A percentile compares a stretch with the other conserved stretches of the same genome.
These are phyloP conservation scores for Neurospora discreta DNA, from an alignment of 495 filamentous ascomycete species.

Conservation along the genomic window DNA sequence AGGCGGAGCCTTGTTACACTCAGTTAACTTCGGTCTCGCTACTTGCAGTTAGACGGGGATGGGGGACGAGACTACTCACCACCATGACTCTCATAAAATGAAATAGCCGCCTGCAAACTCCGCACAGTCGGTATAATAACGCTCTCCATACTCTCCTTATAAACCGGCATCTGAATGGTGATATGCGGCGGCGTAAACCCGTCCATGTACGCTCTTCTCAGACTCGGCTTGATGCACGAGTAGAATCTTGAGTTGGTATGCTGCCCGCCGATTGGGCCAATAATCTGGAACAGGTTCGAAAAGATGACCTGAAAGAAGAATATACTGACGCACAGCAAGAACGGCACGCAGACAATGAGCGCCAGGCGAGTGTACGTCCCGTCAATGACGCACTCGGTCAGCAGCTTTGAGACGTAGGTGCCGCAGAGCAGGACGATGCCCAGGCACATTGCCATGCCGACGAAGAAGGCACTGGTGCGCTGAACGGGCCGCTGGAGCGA, in stretches of 20 bases:
- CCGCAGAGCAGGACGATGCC: constrained; percentile 50
- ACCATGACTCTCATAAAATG: constrained; percentile 62
- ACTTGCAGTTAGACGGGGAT: no score
- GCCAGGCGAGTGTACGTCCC: constrained; percentile 43
- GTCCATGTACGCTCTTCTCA: constrained; percentile 32
- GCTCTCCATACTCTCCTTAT: constrained; percentile 51
- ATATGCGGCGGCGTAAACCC: constrained; percentile 42
- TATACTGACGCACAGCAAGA: constrained; percentile 62
- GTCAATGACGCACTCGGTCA: constrained; percentile 50
- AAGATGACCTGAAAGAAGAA: constrained; percentile 61
- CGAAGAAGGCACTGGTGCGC: constrained; percentile 50
- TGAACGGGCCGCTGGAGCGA: constrained; percentile 48
- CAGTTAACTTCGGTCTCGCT: no score
- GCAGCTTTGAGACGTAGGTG: constrained; percentile 46
- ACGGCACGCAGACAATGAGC: constrained; percentile 46
- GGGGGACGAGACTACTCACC: constrained; percentile 8
- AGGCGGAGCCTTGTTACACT: constrained; percentile 39
- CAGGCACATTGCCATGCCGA: constrained; percentile 47
- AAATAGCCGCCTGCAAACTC: constrained; percentile 54
- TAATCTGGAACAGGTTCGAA: constrained; percentile 54
- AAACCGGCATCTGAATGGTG: constrained; percentile 57
- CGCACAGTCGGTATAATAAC: constrained; percentile 53
- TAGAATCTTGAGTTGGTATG: constrained; percentile 60
- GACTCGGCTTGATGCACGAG: constrained; percentile 48
- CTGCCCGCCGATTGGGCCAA: constrained; percentile 56